Evolutionary conservation across 2,329 filamentous ascomycete species (phyloP), one percentile per base, ranked within the genome.

Genomic region (Colletotrichum chrysophilum): DNA sequence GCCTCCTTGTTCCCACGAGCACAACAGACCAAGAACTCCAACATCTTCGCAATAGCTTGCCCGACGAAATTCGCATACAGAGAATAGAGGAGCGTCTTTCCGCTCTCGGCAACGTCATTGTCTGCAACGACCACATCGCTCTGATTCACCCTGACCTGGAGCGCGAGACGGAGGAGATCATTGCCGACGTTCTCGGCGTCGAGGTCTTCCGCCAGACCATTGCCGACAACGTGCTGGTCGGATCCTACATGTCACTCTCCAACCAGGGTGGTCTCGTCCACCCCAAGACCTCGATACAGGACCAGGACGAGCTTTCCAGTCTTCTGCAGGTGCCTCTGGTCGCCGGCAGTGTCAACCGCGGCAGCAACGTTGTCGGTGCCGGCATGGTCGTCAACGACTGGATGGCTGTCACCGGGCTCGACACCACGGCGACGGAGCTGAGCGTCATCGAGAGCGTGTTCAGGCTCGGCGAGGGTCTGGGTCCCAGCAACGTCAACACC

Each of bases 11-110:
- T 72, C 97, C 97, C 76, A 98, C 96, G 71, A 95, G 94, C 75
- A 98, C 97, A 77, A 98, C 96, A 80, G 97, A 99, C 87, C 97
- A 99, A 89, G 97, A 99, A 89, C 91, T 99, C 78, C 96, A 98
- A 87, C 97, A 99, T 86, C 90, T 99, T 81, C 94, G 97, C 81
- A 98, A 99, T 87, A 96, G 94, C 74, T 92, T 99, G 79, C 97
- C 97, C 52, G 96, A 98, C 84, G 88, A 89, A 75, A 95, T 99
- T 78, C 96, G 96, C 87, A 98, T 99, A 82, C 96, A 98, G 88
- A 93, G 97, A 79, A 98, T 99, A 88, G 97, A 99, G 89, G 97
- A 99, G 90, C 93, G 97, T 56, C 90, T 99, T 78, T 98, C 96
- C 21, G 97, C 97, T 6, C 92, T 99, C 30, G 97, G 97, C 77